phyloP scores from a whole-genome alignment of 805 yeast genomes.

The Starmerella apicola region DNA sequence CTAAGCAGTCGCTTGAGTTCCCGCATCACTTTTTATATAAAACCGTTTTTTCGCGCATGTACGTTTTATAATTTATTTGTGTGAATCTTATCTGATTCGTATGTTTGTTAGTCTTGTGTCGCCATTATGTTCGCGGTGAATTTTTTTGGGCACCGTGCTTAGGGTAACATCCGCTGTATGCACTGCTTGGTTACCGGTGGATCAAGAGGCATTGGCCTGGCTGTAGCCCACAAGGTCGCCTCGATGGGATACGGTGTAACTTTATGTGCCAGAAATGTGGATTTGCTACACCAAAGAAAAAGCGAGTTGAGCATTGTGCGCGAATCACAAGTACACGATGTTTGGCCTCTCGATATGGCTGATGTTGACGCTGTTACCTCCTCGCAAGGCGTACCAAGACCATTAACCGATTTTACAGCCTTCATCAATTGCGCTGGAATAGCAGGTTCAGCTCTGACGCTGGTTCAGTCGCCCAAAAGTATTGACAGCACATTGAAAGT shows the following conservation, averaged over 20 bases:
- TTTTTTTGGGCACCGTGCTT: too few relatives aligned
- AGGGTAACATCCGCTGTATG: constrained; percentile 5
- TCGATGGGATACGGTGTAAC: constrained; percentile 40
- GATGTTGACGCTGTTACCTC: constrained; percentile 4
- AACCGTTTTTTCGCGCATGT: neutral
- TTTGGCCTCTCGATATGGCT: constrained; percentile 15
- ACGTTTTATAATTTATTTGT: too few relatives aligned
- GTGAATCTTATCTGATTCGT: too few relatives aligned
- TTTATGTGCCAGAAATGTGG: constrained; percentile 38
- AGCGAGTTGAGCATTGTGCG: constrained; percentile 12
- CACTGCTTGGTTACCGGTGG: constrained; percentile 46
- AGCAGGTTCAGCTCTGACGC: constrained; percentile 43
- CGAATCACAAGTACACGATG: constrained; percentile 13
- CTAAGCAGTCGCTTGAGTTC: constrained; percentile 35
- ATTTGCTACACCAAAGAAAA: constrained; percentile 26
- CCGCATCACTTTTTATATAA: neutral
- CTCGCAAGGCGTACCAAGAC: constrained; percentile 24
- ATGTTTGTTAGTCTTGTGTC: too few relatives aligned
- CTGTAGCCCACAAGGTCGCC: constrained; percentile 42
- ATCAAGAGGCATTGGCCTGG: constrained; percentile 53
- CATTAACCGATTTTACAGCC: constrained; percentile 25
- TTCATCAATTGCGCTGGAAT: constrained; percentile 45
- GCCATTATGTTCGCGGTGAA: too few relatives aligned
- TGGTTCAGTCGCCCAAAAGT: constrained; percentile 31
- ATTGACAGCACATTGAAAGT: constrained; percentile 38